phyloP scores from a whole-genome alignment of 1,284 basidiomycete species.

The Phlebopus sp. region DNA sequence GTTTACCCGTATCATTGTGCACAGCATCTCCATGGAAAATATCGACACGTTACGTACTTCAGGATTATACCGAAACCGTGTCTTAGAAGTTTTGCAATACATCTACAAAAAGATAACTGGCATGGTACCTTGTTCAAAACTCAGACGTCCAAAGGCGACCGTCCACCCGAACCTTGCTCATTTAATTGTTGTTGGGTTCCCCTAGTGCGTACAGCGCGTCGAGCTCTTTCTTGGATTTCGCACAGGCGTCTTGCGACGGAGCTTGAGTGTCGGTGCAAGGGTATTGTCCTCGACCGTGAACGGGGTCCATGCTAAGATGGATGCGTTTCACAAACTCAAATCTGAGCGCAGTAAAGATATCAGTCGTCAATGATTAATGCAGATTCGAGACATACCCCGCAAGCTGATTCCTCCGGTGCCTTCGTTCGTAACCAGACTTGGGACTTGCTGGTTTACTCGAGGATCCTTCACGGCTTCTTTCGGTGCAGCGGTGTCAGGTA shows the following conservation, averaged over 20 bases:
- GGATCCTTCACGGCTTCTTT: slow-evolving; percentile 61
- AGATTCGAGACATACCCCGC: slow-evolving; percentile 66
- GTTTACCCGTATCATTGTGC: too few species aligned
- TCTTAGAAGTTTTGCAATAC: slow-evolving; percentile 5
- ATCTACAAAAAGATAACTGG: slow-evolving; percentile 2
- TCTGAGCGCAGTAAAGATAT: slow-evolving; percentile 38
- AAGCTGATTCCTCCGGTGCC: slow-evolving; percentile 61
- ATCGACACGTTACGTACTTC: too few species aligned
- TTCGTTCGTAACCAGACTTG: slow-evolving; percentile 56
- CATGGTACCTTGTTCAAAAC: too few species aligned
- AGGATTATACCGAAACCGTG: too few species aligned
- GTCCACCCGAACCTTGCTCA: slow-evolving; percentile 21
- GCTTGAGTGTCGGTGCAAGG: slow-evolving; percentile 84
- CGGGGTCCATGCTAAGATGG: slow-evolving; percentile 64
- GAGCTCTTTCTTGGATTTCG: slow-evolving; percentile 62
- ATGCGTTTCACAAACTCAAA: slow-evolving; percentile 84
- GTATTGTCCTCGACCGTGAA: slow-evolving; percentile 80
- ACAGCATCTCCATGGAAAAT: too few species aligned
- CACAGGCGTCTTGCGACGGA: slow-evolving; percentile 75
- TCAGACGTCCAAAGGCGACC: too few species aligned
- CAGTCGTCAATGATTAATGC: background rate
- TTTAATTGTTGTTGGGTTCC: slow-evolving; percentile 40
- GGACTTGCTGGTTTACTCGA: slow-evolving; percentile 61
- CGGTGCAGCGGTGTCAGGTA: slow-evolving; percentile 54
- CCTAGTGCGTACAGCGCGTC: slow-evolving; percentile 65